These are phyloP conservation scores for Phlyctochytrium arcticum DNA, from an alignment of 192 early-diverging fungal species.

Conservation along the genomic window DNA sequence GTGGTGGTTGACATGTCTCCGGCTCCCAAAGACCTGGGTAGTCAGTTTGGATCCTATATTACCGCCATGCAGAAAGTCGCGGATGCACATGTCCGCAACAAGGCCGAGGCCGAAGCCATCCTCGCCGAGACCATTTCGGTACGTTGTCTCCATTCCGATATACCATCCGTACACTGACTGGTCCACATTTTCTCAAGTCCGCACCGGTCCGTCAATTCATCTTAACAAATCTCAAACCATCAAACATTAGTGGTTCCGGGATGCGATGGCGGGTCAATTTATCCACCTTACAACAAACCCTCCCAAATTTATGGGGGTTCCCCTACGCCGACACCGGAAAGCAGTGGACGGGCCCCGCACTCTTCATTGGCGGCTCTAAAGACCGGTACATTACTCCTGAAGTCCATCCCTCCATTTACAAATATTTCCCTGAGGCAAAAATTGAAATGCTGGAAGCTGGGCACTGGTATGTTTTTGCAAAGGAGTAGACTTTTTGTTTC, in stretches of 20 bases:
- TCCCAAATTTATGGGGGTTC: constrained; percentile 26
- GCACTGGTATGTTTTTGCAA: constrained; percentile 62
- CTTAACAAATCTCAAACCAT: constrained; percentile 83
- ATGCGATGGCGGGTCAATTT: constrained; percentile 76
- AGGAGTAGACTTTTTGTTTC: neutral
- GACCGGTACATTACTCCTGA: constrained; percentile 64
- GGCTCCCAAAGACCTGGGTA: neutral
- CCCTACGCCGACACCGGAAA: constrained; percentile 36
- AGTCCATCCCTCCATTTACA: constrained; percentile 50
- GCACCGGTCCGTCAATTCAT: constrained; percentile 61
- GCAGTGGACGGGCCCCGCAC: constrained; percentile 55
- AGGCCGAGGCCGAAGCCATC: constrained; percentile 37
- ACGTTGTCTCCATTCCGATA: neutral
- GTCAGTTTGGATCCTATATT: constrained; percentile 18
- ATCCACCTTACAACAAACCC: constrained; percentile 48
- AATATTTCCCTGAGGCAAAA: constrained; percentile 68
- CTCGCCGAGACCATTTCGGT: constrained; percentile 31
- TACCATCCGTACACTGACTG: neutral
- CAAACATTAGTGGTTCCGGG: constrained; percentile 18
- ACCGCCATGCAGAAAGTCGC: constrained; percentile 32
- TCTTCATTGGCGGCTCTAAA: constrained; percentile 78
- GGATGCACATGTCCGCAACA: constrained; percentile 16
- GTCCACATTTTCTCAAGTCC: neutral
- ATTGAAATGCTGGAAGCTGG: constrained; percentile 73
- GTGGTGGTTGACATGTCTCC: constrained; percentile 51